A percentile compares a stretch with the other conserved stretches of the same genome.
Evolutionary conservation across 2,329 filamentous ascomycete species (phyloP).

Genomic region (Fusarium brevicatenulatum): DNA sequence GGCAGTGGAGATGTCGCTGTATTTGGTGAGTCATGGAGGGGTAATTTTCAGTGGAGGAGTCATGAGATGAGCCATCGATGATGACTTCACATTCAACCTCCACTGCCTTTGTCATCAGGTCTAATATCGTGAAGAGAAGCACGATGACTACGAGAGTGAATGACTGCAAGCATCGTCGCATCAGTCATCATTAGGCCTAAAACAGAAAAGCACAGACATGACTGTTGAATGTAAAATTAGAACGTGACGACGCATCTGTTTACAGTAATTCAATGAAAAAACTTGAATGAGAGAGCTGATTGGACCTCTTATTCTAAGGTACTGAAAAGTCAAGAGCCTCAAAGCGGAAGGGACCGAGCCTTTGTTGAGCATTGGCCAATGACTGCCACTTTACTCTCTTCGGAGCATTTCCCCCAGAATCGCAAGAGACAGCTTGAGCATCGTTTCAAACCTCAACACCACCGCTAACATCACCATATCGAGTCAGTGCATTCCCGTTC

Average conservation of each 20-base stretch:
- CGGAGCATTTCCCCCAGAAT: neutral
- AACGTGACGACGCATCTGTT: neutral
- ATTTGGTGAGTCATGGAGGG: conserved; percentile 37
- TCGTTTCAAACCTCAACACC: neutral
- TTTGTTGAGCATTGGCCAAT: conserved; percentile 12
- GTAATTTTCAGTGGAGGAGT: conserved; percentile 15
- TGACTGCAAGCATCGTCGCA: neutral
- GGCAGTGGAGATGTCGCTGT: conserved; percentile 13
- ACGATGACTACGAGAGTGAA: neutral
- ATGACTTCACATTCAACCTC: conserved; percentile 3
- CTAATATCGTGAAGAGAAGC: neutral
- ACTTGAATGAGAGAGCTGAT: neutral
- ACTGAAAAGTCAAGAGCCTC: neutral
- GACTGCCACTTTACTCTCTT: neutral
- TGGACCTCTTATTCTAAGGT: neutral
- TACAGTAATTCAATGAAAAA: neutral
- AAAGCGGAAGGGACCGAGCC: conserved; percentile 19
- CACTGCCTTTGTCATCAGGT: neutral
- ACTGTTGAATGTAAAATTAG: neutral
- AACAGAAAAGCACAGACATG: neutral
- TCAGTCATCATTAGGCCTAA: neutral
- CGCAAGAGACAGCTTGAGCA: neutral
- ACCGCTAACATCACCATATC: conserved; percentile 1
- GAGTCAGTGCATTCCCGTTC: conserved; percentile 30
- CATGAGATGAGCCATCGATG: conserved; percentile 22